Conservation (phyloP, 2,329 filamentous ascomycete genomes). For the Colletotrichum paranaense region DNA sequence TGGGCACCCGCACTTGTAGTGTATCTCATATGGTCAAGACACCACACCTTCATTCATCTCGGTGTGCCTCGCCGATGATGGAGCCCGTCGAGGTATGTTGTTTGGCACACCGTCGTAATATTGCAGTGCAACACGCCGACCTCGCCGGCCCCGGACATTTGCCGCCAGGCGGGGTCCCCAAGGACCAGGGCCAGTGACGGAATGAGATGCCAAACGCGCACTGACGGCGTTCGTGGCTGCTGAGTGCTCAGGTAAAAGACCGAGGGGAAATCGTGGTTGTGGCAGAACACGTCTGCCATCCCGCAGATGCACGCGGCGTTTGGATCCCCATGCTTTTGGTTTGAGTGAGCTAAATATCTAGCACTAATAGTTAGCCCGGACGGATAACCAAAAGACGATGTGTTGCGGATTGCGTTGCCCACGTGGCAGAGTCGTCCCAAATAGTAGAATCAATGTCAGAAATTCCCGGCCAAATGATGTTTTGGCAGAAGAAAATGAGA, state of each 20-base stretch:
- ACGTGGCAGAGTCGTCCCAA: slow-evolving; percentile 4
- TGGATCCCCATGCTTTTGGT: slow-evolving; percentile 11
- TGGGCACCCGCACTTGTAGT: not conserved
- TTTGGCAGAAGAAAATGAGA: slow-evolving; percentile 8
- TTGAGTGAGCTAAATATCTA: not conserved
- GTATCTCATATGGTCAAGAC: not conserved
- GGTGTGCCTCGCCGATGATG: not conserved
- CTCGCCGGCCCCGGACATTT: slow-evolving; percentile 4
- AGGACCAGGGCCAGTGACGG: slow-evolving; percentile 1
- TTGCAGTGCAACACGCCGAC: slow-evolving; percentile 15
- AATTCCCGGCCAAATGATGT: not conserved
- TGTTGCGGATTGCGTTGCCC: not conserved
- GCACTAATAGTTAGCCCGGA: not conserved
- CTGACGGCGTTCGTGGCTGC: slow-evolving; percentile 19
- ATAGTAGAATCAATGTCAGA: not conserved
- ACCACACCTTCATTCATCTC: not conserved
- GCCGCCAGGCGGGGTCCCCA: slow-evolving; percentile 1
- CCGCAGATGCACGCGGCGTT: slow-evolving; percentile 13
- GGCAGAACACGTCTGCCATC: not conserved
- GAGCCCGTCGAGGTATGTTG: not conserved
- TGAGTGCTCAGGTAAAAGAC: slow-evolving; percentile 6
- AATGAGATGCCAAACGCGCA: not conserved
- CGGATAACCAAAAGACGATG: not conserved
- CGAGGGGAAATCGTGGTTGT: not conserved
- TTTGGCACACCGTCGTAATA: not conserved